Percentiles rank a stretch among this genome's conserved stretches.
Evolutionary conservation across 139 green algal genomes (phyloP).

Genomic region (Trebouxia sp.): DNA sequence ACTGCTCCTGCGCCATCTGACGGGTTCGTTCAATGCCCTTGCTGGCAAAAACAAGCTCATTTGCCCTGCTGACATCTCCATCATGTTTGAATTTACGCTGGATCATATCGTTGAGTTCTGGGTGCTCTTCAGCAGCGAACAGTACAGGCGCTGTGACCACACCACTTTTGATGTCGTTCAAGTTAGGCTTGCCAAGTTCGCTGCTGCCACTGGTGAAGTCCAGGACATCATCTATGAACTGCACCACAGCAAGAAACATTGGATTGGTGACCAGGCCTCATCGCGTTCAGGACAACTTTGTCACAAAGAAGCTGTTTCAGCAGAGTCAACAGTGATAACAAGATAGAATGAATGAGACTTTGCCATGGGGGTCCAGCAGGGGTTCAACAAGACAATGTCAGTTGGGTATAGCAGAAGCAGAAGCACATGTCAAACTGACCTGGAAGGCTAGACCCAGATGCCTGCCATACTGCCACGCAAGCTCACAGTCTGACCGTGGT

Average conservation of each 20-base stretch:
- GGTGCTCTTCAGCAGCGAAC: conserved; percentile 68
- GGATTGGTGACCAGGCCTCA: too few relatives aligned
- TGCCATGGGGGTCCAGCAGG: too few relatives aligned
- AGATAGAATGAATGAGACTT: too few relatives aligned
- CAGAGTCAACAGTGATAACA: too few relatives aligned
- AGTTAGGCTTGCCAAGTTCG: conserved; percentile 91
- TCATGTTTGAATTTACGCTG: conserved; percentile 79
- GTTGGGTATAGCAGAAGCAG: background rate
- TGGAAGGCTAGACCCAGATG: conserved; percentile 97
- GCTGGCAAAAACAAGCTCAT: conserved; percentile 40
- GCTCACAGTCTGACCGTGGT: conserved; percentile 38
- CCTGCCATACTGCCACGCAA: conserved; percentile 62
- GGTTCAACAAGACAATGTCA: too few relatives aligned
- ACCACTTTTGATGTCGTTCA: conserved; percentile 88
- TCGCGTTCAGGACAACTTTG: too few relatives aligned
- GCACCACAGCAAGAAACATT: too few relatives aligned
- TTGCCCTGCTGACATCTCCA: conserved; percentile 68
- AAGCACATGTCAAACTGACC: conserved; percentile 30
- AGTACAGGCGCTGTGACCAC: conserved; percentile 94
- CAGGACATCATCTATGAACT: conserved; percentile 95
- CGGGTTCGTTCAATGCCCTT: conserved; percentile 69
- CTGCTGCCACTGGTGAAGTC: conserved; percentile 82
- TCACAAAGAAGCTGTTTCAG: too few relatives aligned
- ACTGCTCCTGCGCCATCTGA: conserved; percentile 77
- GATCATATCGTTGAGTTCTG: conserved; percentile 76